These are phyloP conservation scores for Candida berthetii DNA, from an alignment of 805 yeast species.

Conservation along the genomic window DNA sequence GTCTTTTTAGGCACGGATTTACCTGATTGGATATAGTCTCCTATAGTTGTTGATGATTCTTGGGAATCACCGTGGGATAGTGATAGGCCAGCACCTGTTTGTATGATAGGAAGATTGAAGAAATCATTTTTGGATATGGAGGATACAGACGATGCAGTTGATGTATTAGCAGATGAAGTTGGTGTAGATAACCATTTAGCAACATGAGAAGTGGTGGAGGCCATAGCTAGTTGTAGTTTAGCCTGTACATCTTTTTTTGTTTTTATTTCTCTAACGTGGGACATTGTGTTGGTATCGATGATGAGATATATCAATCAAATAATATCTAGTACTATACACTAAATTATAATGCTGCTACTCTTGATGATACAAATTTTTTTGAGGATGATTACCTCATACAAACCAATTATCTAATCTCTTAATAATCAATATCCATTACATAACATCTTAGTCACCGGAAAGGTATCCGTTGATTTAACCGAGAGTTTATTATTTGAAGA, in stretches of 20 bases:
- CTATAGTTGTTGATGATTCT: constrained; percentile 16
- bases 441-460: too few species aligned
- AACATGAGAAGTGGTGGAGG: constrained; percentile 11
- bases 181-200: constrained; percentile 12
- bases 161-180: too few species aligned
- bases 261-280: constrained; percentile 18
- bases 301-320: too few species aligned
- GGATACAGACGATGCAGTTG: constrained; percentile 5
- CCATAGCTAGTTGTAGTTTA: constrained; percentile 13
- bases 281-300: constrained; percentile 9
- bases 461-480: too few species aligned
- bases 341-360: too few species aligned
- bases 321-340: too few species aligned
- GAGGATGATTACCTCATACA: too few species aligned
- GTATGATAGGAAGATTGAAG: constrained; percentile 17
- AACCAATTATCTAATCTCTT: too few species aligned
- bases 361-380: too few species aligned
- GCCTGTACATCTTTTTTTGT: constrained; percentile 19
- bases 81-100: constrained; percentile 16
- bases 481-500: too few species aligned
- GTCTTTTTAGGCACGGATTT: constrained; percentile 14
- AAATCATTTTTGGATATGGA: constrained; percentile 13
- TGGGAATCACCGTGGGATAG: constrained; percentile 1
- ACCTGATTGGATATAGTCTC: constrained; percentile 14
- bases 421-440: too few species aligned